Percentiles rank a stretch among this genome's conserved stretches.
These are phyloP conservation scores for Dittrichia graveolens DNA, from an alignment of 129 eudicot genomes.

Conservation along the genomic window DNA sequence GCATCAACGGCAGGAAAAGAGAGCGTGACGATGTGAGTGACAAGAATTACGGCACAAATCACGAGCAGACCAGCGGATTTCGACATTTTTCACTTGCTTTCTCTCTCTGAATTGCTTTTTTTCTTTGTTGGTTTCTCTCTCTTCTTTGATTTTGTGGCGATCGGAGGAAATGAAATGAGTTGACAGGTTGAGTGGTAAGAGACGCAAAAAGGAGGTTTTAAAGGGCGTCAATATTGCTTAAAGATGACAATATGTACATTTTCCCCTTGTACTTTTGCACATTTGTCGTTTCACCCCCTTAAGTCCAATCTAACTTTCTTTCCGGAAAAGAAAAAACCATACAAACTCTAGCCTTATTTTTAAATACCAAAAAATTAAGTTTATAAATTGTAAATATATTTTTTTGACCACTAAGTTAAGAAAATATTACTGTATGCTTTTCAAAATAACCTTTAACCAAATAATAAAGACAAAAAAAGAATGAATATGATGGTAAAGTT, in stretches of 20 bases:
- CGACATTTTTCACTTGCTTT: constrained; percentile 31
- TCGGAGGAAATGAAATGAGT: constrained; percentile 18
- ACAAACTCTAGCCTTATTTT: too few species aligned
- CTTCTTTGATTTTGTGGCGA: constrained; percentile 5
- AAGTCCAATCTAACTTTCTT: background rate
- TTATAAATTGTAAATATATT: too few species aligned
- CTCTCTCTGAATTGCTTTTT: constrained; percentile 20
- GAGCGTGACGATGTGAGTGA: constrained; percentile 33
- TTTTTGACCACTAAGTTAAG: too few species aligned
- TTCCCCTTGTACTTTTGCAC: background rate
- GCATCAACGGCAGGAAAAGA: constrained; percentile 36
- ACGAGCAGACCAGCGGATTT: constrained; percentile 36
- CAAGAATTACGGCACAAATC: constrained; percentile 35
- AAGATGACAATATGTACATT: constrained; percentile 1
- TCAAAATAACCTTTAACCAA: too few species aligned
- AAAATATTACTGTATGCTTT: too few species aligned
- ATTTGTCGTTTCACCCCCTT: background rate
- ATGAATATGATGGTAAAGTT: too few species aligned
- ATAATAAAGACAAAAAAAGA: too few species aligned
- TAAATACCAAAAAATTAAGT: too few species aligned
- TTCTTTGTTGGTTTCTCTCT: constrained; percentile 16
- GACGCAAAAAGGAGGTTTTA: constrained; percentile 21
- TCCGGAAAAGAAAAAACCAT: too few species aligned
- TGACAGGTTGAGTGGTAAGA: constrained; percentile 28
- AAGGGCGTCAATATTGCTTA: constrained; percentile 22